Base-by-base conservation (phyloP, 1,139 yeast genomes). In the Hyphopichia buzzinii region DNA sequence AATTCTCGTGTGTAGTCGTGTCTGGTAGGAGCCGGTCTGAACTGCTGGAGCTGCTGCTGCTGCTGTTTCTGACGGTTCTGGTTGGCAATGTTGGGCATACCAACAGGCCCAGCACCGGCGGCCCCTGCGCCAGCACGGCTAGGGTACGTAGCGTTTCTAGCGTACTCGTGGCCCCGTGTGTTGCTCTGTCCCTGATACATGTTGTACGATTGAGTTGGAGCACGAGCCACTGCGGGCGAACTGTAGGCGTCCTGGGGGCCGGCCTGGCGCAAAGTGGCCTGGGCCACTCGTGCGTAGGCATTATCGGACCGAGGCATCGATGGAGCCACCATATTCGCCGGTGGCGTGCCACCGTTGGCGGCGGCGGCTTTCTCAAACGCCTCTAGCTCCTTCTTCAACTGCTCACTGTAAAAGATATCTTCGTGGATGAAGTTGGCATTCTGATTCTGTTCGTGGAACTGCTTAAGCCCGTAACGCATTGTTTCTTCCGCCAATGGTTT, bases 401-500 rank as follows among this genome's bases (percentile, higher is more conserved):
- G 36, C 25, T 33, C 36, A 28, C 36, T 24, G 29, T 33, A 33
- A 17, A 57, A 54, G 21, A 59, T 49, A 36, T 68, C 75, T 39
- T 70, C 75, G 38, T 65, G 67, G 49, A 65, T 58, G 45, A 64
- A 67, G 37, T 67, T 65, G 36, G 62, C 65, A 29, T 62, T 63
- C 31, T 57, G 58, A 41, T 57, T 55, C 43, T 69, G 75, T 47
- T 69, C 74, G 45, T 67, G 66, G 47, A 70, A 69, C 50, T 70
- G 76, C 46, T 67, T 67, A 59, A 70, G 61, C 2, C 76, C 76
- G 46, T 70, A 70, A 24, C 67, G 57, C 72, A 70, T 70, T 32
- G 76, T 69, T 42, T 70, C 76, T 46, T 70, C 75, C 4, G 75
- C 75, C 52, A 70, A 59, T 8, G 72, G 74, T 43, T 67, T 67